Conservation (phyloP, 305 asterid species). For the Fraxinus baroniana region DNA sequence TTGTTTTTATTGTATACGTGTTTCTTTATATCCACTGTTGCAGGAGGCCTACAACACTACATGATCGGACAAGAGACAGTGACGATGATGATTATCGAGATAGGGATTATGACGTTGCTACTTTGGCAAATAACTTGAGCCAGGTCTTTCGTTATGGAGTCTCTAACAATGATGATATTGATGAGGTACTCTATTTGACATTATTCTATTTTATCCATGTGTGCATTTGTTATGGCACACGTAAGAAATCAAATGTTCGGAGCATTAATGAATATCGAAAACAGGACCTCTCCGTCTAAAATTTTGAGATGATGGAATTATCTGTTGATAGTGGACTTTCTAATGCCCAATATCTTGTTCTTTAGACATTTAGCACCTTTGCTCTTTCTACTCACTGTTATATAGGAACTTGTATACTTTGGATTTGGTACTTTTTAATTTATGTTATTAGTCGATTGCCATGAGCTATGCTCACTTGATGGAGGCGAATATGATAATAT, state of each 20-base stretch:
- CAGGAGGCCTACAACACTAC: slow-evolving; percentile 75
- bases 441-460: neutral
- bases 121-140: slow-evolving; percentile 65
- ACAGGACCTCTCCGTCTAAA: neutral
- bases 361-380: neutral
- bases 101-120: slow-evolving; percentile 68
- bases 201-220: neutral
- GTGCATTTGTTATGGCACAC: neutral
- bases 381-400: neutral
- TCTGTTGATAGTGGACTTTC: neutral
- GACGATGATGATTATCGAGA: slow-evolving; percentile 75
- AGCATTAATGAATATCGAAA: neutral
- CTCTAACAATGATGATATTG: slow-evolving; percentile 51
- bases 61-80: slow-evolving; percentile 63
- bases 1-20: neutral
- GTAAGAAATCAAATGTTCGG: neutral
- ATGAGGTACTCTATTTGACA: slow-evolving; percentile 42
- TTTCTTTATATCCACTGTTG: slow-evolving; percentile 16
- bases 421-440: neutral
- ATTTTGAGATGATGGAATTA: slow-evolving; percentile 10
- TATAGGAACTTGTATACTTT: neutral
- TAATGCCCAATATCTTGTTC: neutral
- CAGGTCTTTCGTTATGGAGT: slow-evolving; percentile 70
- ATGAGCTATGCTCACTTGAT: neutral
- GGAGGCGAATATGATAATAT: neutral